A percentile compares a stretch with the other conserved stretches of the same genome.
These are phyloP conservation scores for Lizonia empirigonia DNA, from an alignment of 2,329 filamentous ascomycete species.

Conservation along the genomic window DNA sequence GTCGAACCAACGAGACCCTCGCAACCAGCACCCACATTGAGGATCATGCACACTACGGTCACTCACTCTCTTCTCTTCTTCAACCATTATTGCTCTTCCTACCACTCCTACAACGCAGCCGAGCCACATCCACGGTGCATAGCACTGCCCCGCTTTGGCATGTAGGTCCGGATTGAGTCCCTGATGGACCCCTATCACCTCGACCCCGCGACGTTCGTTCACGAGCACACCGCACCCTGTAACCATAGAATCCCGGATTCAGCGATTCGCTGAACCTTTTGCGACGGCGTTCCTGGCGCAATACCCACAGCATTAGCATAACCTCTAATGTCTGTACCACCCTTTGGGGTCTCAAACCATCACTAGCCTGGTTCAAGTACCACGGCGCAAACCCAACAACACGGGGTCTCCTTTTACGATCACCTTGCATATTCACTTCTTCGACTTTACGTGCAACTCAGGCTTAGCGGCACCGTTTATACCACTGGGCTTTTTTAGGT, in stretches of 20 bases:
- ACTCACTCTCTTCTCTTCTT: slow-evolving; percentile 6
- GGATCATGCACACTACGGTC: background rate
- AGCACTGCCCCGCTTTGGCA: slow-evolving; percentile 21
- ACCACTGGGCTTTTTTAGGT: slow-evolving; percentile 38
- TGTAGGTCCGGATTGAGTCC: slow-evolving; percentile 22
- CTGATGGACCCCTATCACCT: slow-evolving; percentile 18
- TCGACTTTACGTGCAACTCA: slow-evolving; percentile 24
- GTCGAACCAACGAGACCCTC: slow-evolving; percentile 46
- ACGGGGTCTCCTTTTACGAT: slow-evolving; percentile 18
- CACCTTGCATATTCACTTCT: slow-evolving; percentile 28
- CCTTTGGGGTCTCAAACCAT: slow-evolving; percentile 35
- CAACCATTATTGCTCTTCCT: slow-evolving; percentile 15
- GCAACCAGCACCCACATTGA: slow-evolving; percentile 48
- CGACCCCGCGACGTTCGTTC: slow-evolving; percentile 28
- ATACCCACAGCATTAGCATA: slow-evolving; percentile 34
- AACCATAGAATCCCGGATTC: slow-evolving; percentile 39
- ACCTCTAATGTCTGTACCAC: slow-evolving; percentile 44
- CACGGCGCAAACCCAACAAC: slow-evolving; percentile 13
- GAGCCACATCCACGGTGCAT: slow-evolving; percentile 17
- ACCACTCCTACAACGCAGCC: slow-evolving; percentile 19
- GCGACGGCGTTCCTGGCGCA: slow-evolving; percentile 45
- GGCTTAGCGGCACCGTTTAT: slow-evolving; percentile 38
- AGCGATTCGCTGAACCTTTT: slow-evolving; percentile 30
- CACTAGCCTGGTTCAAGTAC: slow-evolving; percentile 29
- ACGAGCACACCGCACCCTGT: slow-evolving; percentile 35